Base-by-base conservation (phyloP, 1,284 basidiomycete genomes). In the Somion occarium region DNA sequence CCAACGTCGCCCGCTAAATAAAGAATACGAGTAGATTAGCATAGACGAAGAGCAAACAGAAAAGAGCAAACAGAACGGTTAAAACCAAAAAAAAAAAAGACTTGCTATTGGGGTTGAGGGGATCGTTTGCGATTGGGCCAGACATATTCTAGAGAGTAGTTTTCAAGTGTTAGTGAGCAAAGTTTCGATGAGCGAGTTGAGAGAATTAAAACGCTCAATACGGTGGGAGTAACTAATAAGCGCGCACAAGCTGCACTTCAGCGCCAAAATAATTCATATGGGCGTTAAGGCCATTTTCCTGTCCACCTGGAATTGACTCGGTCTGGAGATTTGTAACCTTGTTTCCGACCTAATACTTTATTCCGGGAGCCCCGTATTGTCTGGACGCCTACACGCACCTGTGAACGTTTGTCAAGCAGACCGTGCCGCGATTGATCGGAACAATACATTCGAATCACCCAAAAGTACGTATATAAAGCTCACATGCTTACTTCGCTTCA, bases 81-180 rank as follows among this genome's bases (percentile, higher is more conserved):
- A n/a, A n/a, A n/a, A n/a, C n/a, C n/a, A n/a, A n/a, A n/a, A n/a
- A n/a, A n/a, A n/a, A n/a, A n/a, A n/a, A n/a, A n/a, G n/a, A n/a
- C n/a, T n/a, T 57, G 51, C 64, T 64, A 49, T 64, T 67, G 34
- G 63, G 57, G 11, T 61, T 59, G 56, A 76, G 75, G 11, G 74
- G 73, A 58, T 75, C 65, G 72, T 69, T 38, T 65, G 61, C 48
- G 70, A 63, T 11, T 61, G 61, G 52, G 41, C 11, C 41, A 43
- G 41, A 43, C 41, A 43, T 43, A 37, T n/a, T n/a, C n/a, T n/a
- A n/a, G n/a, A n/a, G n/a, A n/a, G n/a, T n/a, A n/a, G n/a, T n/a
- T n/a, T n/a, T n/a, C n/a, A n/a, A n/a, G n/a, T n/a, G n/a, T n/a
- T n/a, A n/a, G n/a, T 9, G 34, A 37, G 34, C 11, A 9, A 37